Evolutionary conservation across 1,284 basidiomycete genomes (phyloP), one percentile per base, ranked within the genome.

Genomic region (Cutaneotrichosporon spelunceum): DNA sequence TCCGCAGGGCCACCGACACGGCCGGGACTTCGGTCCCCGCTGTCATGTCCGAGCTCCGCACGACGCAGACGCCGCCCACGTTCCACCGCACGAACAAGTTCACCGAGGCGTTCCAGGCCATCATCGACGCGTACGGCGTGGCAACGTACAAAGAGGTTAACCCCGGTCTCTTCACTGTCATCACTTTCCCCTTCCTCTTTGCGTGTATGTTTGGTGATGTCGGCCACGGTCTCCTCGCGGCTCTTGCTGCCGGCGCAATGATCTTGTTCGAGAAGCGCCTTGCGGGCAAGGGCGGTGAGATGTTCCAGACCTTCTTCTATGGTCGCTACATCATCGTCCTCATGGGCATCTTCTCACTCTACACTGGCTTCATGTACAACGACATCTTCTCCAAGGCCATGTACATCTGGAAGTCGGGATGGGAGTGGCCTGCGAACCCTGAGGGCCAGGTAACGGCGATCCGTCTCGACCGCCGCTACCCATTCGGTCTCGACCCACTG

Each of bases 201-300:
- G 95, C 94, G 13, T 91, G 98, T 81, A 99, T 99, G 95, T 99
- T 99, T 77, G 96, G 95, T 74, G 95, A 99, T 79, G 90, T 99
- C 75, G 96, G 96, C 11, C 95, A 99, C 79, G 96, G 93, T 48
- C 82, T 87, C 65, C 87, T 99, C 74, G 89, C 93, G 73, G 84
- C 90, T 69, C 73, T 85, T 39, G 85, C 88, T 24, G 94, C 91
- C 2, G 67, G 88, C 8, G 85, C 84, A 64, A 93, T 99, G 92
- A 91, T 96, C 74, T 60, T 89, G 60, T 84, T 85, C 50, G 96
- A 99, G 81, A 86, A 84, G 75, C 88, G 86, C 76, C 84, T 94
- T 72, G 87, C 84, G 19, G 86, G 88, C 64, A 83, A 95, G 42
- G 91, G 71, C 39, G 61, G 64, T 23, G 78, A 91, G 86, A 96